Evolutionary conservation across 257 asterid genomes (phyloP), one percentile per base, ranked within the genome.

Genomic region (Gentiana dahurica): DNA sequence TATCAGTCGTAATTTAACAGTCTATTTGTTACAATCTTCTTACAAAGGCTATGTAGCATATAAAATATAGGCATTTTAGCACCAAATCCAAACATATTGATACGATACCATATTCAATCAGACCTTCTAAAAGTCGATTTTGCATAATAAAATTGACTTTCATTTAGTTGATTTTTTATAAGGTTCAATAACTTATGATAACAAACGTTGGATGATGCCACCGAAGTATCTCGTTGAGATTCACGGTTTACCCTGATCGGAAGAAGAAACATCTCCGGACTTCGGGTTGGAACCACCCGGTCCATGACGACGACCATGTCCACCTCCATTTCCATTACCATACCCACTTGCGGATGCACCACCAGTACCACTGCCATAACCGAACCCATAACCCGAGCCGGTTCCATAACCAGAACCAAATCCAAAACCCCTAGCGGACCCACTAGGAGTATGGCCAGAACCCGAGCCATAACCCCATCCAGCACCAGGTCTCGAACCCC

Each of bases 381-480:
- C 81, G 4, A 53, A 61, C 4, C 77, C 81, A 4, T 57, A 54
- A 0, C 81, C 81, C 0, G 76, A 71, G 33, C 78, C 73, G 0
- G 59, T 53, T 12, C 81, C 81, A 1, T 62, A 69, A 12, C 81
- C 81, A 11, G 36, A 63, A 49, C 77, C 72, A 36, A 38, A 70
- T 3, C 80, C 80, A 8, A 8, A 65, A 5, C 73, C 77, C 11
- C 62, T 34, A 0, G 66, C 69, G 1, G 59, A 55, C 12, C 83
- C 83, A 55, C 52, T 69, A 8, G 78, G 73, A 10, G 83, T 65
- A 15, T 68, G 36, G 12, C 75, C 77, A 0, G 80, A 68, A 33
- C 80, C 83, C 0, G 80, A 68, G 6, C 83, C 83, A 9, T 68
- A 71, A 4, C 83, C 83, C 77, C 77, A 73, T 7, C 83, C 75